Evolutionary conservation across 1,284 basidiomycete genomes (phyloP).

Genomic region (Boletus semigastroideus): DNA sequence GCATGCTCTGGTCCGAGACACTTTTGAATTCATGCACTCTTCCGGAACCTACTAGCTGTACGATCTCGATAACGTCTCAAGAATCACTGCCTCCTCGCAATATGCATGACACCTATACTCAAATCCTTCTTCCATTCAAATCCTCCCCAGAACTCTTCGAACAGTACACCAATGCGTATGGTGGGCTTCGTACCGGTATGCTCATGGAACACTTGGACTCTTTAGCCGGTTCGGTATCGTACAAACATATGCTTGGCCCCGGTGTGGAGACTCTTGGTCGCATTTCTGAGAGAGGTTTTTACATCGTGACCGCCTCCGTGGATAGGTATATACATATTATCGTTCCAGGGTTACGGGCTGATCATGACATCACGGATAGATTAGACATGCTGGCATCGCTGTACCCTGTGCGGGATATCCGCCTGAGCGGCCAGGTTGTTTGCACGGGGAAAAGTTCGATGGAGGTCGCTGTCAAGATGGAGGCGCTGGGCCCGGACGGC

Average conservation of each 20-base stretch:
- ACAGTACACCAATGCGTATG: conserved; percentile 66
- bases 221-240: conserved; percentile 78
- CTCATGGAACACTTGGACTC: conserved; percentile 80
- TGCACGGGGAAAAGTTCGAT: conserved; percentile 77
- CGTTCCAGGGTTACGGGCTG: not conserved
- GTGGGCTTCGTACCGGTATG: conserved; percentile 67
- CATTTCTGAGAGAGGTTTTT: conserved; percentile 65
- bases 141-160: conserved; percentile 59
- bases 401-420: conserved; percentile 62
- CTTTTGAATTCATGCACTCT: conserved; percentile 39
- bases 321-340: conserved; percentile 50
- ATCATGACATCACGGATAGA: conserved; percentile 32
- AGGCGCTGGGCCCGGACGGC: conserved; percentile 50
- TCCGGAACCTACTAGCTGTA: conserved; percentile 16
- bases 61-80: conserved; percentile 17
- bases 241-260: conserved; percentile 76
- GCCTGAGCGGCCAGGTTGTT: conserved; percentile 77
- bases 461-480: conserved; percentile 83
- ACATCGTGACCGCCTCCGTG: conserved; percentile 80
- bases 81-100: conserved; percentile 43
- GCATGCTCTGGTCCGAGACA: conserved; percentile 57
- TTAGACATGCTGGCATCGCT: conserved; percentile 64
- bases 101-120: conserved; percentile 72
- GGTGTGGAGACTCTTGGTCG: conserved; percentile 51
- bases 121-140: conserved; percentile 61